A percentile compares a stretch with the other conserved stretches of the same genome.
phyloP scores from a whole-genome alignment of 164 flowering plant genomes.

The Chimonanthus praecox region DNA sequence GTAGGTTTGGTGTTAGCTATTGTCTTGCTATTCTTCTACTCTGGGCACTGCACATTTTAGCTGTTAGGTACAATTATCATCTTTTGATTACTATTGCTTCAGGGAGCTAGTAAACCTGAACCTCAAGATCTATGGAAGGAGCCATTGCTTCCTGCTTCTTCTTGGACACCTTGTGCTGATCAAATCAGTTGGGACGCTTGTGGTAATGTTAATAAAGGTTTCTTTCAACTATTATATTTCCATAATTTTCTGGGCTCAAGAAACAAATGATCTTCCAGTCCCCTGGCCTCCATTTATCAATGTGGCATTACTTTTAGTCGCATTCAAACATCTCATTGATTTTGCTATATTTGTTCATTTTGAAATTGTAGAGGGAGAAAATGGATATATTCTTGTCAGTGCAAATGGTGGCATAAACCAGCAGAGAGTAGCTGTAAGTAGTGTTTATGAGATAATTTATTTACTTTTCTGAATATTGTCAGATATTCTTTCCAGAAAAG shows the following conservation, averaged over 20 bases:
- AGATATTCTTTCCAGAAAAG: background rate
- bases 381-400: constrained; percentile 88
- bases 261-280: background rate
- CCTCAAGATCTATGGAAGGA: constrained; percentile 95
- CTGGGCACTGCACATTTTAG: background rate
- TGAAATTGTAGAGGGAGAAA: constrained; percentile 48
- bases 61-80: background rate
- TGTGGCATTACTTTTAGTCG: background rate
- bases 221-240: background rate
- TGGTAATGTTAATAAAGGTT: constrained; percentile 35
- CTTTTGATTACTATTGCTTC: constrained; percentile 6
- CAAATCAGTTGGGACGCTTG: constrained; percentile 61
- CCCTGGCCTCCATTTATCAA: background rate
- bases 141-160: constrained; percentile 52
- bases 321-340: background rate
- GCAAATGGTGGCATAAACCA: constrained; percentile 99
- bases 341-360: constrained; percentile 10
- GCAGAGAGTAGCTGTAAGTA: constrained; percentile 97
- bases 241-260: background rate
- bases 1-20: constrained; percentile 28
- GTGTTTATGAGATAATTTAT: background rate
- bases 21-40: background rate
- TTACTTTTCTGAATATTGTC: constrained; percentile 4
- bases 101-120: constrained; percentile 71
- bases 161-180: constrained; percentile 92